phyloP scores from a whole-genome alignment of 352 stramenopile genomes.

The Thalassiosira mediterranea region DNA sequence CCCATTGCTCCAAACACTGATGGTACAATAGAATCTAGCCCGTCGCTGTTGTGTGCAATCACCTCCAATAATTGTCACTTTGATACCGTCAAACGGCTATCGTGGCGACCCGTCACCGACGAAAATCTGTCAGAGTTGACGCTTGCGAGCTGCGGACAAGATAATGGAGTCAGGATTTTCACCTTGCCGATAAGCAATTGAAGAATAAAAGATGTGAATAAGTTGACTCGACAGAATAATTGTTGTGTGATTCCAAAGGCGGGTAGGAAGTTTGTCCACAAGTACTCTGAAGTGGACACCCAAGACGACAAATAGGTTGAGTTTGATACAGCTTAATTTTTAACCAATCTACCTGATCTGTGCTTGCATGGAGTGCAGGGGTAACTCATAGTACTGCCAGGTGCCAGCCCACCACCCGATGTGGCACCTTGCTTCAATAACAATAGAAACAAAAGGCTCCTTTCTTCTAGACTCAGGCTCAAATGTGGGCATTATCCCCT shows the following conservation, averaged over 20 bases:
- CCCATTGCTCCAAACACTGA: conserved; percentile 38
- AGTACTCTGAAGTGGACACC: no score
- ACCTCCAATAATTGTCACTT: conserved; percentile 60
- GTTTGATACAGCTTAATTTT: no score
- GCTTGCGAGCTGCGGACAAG: conserved; percentile 47
- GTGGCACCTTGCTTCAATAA: no score
- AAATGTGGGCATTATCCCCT: no score
- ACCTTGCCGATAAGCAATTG: conserved; percentile 12
- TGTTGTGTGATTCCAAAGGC: conserved; percentile 2
- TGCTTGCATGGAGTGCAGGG: no score
- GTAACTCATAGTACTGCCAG: no score
- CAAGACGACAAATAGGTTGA: no score
- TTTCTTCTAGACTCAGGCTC: no score
- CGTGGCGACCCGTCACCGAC: conserved; percentile 54
- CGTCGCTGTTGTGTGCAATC: conserved; percentile 38
- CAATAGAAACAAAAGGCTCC: no score
- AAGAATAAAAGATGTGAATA: conserved; percentile 4
- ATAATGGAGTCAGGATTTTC: conserved; percentile 48
- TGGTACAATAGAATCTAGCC: not conserved
- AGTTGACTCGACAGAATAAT: not conserved
- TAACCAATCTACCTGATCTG: no score
- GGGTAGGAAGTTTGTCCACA: no score
- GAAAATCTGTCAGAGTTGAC: conserved; percentile 10
- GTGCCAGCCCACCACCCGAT: no score
- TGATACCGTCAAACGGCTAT: conserved; percentile 72